Percentiles rank a stretch among this genome's conserved stretches.
phyloP scores from a whole-genome alignment of 495 filamentous ascomycete species.

The Pyrenula massariospora region DNA sequence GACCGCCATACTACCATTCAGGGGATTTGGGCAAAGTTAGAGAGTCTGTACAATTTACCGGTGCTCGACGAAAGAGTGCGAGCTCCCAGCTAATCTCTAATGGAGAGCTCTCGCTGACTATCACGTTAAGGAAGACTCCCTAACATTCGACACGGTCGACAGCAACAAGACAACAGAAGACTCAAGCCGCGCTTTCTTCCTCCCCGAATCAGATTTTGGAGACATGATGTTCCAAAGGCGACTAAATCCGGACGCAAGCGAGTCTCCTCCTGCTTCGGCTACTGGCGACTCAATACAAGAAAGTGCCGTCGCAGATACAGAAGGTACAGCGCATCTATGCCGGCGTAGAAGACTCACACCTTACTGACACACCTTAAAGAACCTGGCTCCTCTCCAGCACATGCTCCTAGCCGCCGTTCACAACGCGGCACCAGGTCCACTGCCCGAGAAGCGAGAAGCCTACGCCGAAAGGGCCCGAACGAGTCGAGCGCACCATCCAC shows the following conservation, averaged over 20 bases:
- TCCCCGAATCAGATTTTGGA: slow-evolving; percentile 69
- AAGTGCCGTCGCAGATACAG: slow-evolving; percentile 40
- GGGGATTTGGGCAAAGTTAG: slow-evolving; percentile 83
- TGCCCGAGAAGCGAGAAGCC: slow-evolving; percentile 30
- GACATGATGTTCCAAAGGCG: slow-evolving; percentile 61
- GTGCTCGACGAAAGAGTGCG: slow-evolving; percentile 74
- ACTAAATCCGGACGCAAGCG: slow-evolving; percentile 45
- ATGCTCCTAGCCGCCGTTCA: slow-evolving; percentile 30
- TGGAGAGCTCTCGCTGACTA: slow-evolving; percentile 4
- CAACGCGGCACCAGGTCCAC: slow-evolving; percentile 23
- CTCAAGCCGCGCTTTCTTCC: slow-evolving; percentile 54
- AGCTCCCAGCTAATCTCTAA: slow-evolving; percentile 4
- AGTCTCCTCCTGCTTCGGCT: slow-evolving; percentile 43
- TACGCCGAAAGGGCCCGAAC: slow-evolving; percentile 30
- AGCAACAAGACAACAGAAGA: slow-evolving; percentile 44
- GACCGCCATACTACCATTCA: slow-evolving; percentile 75
- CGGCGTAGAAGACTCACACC: slow-evolving; percentile 2
- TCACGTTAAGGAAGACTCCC: slow-evolving; percentile 30
- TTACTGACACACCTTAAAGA: slow-evolving; percentile 17
- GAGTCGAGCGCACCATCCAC: slow-evolving; percentile 15
- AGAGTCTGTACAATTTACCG: slow-evolving; percentile 74
- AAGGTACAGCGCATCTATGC: slow-evolving; percentile 25
- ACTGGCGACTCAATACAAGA: slow-evolving; percentile 27
- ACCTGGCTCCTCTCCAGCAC: slow-evolving; percentile 36
- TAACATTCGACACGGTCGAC: slow-evolving; percentile 46